Base-by-base conservation (phyloP, 2,329 filamentous ascomycete genomes). In the Pestalotiopsis sp. region DNA sequence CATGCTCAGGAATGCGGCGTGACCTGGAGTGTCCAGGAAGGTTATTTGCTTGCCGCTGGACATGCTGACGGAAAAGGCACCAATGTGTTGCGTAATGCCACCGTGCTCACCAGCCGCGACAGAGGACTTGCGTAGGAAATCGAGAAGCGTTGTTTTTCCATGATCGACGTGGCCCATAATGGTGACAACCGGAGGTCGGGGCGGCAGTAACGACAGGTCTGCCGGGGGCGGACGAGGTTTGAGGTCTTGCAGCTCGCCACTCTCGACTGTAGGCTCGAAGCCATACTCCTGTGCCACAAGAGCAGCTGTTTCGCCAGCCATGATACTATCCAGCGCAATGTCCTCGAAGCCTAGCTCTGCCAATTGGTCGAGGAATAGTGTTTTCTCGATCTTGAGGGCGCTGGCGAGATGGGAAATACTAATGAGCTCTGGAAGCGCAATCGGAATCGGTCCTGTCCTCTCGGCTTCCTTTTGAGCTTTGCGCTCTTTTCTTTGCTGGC, bases 121-220 rank as follows among this genome's bases (percentile, higher is more conserved):
- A 6, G 94, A 98, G 1, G 95, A 96, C 75, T 97, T 97, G 49
- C 96, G 92, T 59, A 99, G 85, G 82, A 91, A 98, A 78, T 99
- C 96, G 11, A 99, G 85, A 57, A 99, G 90, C 0, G 97, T 99
- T 0, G 96, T 99, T 83, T 99, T 99, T 67, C 96, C 96, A 79
- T 99, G 96, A 78, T 99, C 97, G 74, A 99, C 96, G 73, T 99
- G 96, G 2, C 96, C 96, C 97, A 99, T 99, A 76, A 99, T 99
- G 0, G 97, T 98, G 52, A 99, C 95, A 45, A 99, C 94, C 0
- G 96, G 97, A 7, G 96, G 95, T 17, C 97, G 89, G 41, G 84
- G 80, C 2, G 94, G 94, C 7, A 98, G 81, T 14, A 80, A 74
- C 0, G 92, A 89, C 63, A 84, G 87, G 78, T 95, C 93, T 75